These are phyloP conservation scores for Phytophthora cryptogea DNA, from an alignment of 352 stramenopile genomes.

Conservation along the genomic window DNA sequence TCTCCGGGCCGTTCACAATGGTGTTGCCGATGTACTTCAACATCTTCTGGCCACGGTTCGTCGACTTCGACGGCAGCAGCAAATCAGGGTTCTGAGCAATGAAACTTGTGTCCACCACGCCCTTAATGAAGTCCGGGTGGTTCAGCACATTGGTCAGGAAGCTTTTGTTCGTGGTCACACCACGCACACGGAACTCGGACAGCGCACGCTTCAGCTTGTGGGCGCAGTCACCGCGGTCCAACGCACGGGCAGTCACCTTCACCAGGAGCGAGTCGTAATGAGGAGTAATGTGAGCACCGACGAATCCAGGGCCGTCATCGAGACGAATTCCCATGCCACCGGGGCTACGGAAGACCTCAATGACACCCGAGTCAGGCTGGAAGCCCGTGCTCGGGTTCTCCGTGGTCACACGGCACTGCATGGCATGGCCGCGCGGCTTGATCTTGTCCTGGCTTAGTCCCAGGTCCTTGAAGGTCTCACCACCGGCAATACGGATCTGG, in stretches of 20 bases:
- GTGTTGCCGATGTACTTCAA: constrained; percentile 97
- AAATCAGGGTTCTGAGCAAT: constrained; percentile 96
- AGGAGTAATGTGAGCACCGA: constrained; percentile 96
- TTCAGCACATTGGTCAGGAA: constrained; percentile 96
- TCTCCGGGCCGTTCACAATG: constrained; percentile 97
- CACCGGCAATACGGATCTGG: constrained; percentile 95
- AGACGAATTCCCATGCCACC: constrained; percentile 96
- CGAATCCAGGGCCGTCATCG: constrained; percentile 95
- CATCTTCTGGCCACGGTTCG: constrained; percentile 96
- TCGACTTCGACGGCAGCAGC: constrained; percentile 83
- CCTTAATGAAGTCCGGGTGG: constrained; percentile 95
- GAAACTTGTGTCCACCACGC: constrained; percentile 96
- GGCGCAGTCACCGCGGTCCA: constrained; percentile 90
- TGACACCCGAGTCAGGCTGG: constrained; percentile 95
- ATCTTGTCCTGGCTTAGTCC: constrained; percentile 96
- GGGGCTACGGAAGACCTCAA: constrained; percentile 95
- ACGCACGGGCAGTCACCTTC: constrained; percentile 95
- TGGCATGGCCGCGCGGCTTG: constrained; percentile 90
- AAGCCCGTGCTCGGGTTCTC: constrained; percentile 96
- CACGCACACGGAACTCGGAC: constrained; percentile 96
- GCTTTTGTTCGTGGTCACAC: constrained; percentile 95
- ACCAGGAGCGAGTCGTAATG: constrained; percentile 98
- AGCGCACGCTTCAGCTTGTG: constrained; percentile 95
- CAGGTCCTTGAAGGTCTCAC: constrained; percentile 92
- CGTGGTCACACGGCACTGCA: constrained; percentile 97